Evolutionary conservation across 371 early-diverging fungal genomes (phyloP), one percentile per base, ranked within the genome.

Genomic region (Rhizopus sp.): DNA sequence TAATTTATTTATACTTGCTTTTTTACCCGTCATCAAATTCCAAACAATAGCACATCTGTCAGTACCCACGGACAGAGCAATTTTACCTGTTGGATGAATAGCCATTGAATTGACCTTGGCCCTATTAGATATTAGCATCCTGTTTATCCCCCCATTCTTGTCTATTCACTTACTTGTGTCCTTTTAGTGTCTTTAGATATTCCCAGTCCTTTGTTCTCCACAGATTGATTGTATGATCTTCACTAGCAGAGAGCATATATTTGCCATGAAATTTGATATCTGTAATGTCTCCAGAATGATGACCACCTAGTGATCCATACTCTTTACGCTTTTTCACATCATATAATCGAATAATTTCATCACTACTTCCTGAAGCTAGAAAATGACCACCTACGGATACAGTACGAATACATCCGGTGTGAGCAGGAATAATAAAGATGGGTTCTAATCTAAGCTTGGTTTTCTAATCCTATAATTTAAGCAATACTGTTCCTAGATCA

Each of bases 131-230:
- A 41, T 23, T 15, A 44, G 17, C 7, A 50, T 3, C 38, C 34
- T 34, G 34, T 7, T n/a, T 50, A n/a, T n/a, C n/a, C n/a, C n/a
- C n/a, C 33, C 7, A 7, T 40, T 38, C 15, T 16, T 45, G 3
- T 7, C 16, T 33, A 5, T 23, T n/a, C 9, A 71, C 73, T 68
- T 80, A 85, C 87, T 86, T 90, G 83, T 97, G 98, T n/a, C 95
- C 97, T 60, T 88, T 89, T 35, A 97, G 76, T 38, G 83, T 86
- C 70, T 92, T 94, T 56, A 98, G 81, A 47, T 85, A 85, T 68
- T 96, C 97, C 99, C 99, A 98, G 71, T 97, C 99, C 65, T 90
- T 91, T 38, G 93, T 87, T 64, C 98, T 80, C 81, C 91, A 93
- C 41, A 98, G 83, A 49, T 88, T 87, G 23, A 98, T 82, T 1